Conservation (phyloP, 192 early-diverging fungal genomes). For the Piromyces sp. region DNA sequence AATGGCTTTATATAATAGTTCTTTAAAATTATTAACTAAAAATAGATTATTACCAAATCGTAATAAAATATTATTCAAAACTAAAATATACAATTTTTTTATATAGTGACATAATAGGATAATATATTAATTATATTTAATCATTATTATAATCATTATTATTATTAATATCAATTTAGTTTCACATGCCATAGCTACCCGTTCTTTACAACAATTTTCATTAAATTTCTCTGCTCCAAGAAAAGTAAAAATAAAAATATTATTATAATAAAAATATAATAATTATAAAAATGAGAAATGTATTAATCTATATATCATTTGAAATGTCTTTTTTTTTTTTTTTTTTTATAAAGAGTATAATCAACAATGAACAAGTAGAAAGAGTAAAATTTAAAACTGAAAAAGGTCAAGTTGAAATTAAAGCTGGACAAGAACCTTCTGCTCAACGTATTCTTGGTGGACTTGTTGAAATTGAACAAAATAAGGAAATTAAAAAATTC, state of each 20-base stretch:
- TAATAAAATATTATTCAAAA: too few species aligned
- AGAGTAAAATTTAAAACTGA: not conserved
- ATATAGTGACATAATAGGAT: too few species aligned
- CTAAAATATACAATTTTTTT: too few species aligned
- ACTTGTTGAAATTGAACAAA: not conserved
- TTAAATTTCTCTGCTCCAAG: not conserved
- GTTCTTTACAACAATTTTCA: not conserved
- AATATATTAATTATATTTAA: too few species aligned
- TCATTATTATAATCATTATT: too few species aligned
- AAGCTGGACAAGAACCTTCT: not conserved
- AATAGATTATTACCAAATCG: too few species aligned
- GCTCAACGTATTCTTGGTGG: not conserved
- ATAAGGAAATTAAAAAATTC: not conserved
- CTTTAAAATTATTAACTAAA: too few species aligned
- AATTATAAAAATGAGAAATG: not conserved
- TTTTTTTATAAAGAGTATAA: not conserved
- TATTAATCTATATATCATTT: not conserved
- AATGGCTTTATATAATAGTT: too few species aligned
- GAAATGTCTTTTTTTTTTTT: not conserved
- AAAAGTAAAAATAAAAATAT: not conserved
- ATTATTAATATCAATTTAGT: not conserved
- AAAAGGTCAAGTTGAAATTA: not conserved
- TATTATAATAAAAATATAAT: not conserved
- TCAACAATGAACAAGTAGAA: not conserved
- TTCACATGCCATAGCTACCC: not conserved